Base-by-base conservation (phyloP, 148 eudicot genomes). In the Fagopyrum tataricum region DNA sequence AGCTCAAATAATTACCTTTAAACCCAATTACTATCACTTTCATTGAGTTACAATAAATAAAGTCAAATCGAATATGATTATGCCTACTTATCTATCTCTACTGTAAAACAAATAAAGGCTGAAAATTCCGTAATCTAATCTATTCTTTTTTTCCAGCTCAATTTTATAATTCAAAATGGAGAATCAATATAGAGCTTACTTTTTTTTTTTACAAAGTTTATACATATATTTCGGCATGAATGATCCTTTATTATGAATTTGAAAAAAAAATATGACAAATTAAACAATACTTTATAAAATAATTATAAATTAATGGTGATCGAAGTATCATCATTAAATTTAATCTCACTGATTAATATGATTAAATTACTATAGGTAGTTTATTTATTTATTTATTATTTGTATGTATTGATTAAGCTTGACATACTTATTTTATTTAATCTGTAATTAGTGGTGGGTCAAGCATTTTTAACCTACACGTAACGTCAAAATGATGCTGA, bases 401-500 rank as follows among this genome's bases (percentile, higher is more conserved):
- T 20, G 7, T 18, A 21, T 55, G 31, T 55, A 26, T 55, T 55
- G 62, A 24, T 55, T 21, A 55, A 55, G 62, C 62, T 55, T 55
- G 62, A 18, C 26, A 55, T 6, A 20, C 8, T 44, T 44, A 31
- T 53, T 55, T 55, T 20, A n/a, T 18, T 18, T 53, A 53, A 53
- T 53, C 59, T 53, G 59, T 53, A 53, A 4, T 53, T 53, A 53
- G 7, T 7, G 62, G 62, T 20, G 62, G 62, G 10, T 26, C 6
- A 20, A 20, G 26, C 62, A 55, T 55, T 20, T 53, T 51, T 18
- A 49, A 49, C 53, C 53, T 15, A 6, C 31, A 55, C 62, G 62
- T 55, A 55, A 55, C 62, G 26, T 55, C 62, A 5, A 55, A 55
- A 55, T 55, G 31, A 55, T 55, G 62, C 12, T 20, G 62, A 55